Evolutionary conservation across 2,329 filamentous ascomycete species (phyloP).

Genomic region (Sporothrix dimorphospora): DNA sequence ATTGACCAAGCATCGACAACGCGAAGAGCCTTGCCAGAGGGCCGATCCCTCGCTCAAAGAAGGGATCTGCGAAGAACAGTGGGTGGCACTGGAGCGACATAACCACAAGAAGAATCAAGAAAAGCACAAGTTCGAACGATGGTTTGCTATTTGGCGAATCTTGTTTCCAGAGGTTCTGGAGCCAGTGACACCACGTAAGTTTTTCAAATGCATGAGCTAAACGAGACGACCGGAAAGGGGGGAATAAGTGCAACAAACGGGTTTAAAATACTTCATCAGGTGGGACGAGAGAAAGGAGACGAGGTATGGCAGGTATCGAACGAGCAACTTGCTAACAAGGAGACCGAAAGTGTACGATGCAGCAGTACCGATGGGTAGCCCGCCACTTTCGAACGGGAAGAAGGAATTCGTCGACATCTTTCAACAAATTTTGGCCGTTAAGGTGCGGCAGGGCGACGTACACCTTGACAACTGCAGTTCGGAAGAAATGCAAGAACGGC

Average conservation of each 20-base stretch:
- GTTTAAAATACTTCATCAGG: too few relatives aligned
- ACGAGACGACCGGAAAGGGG: background rate
- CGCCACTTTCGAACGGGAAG: background rate
- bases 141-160: conserved; percentile 40
- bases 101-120: conserved; percentile 39
- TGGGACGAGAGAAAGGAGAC: background rate
- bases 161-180: conserved; percentile 34
- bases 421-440: background rate
- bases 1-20: conserved; percentile 35
- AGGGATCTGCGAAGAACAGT: conserved; percentile 37
- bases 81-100: conserved; percentile 37
- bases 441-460: background rate
- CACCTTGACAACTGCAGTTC: background rate
- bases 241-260: background rate
- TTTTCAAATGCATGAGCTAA: background rate
- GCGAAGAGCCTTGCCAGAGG: conserved; percentile 33
- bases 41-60: conserved; percentile 36
- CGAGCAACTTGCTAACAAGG: background rate
- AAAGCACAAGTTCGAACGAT: conserved; percentile 38
- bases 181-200: conserved; percentile 38
- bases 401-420: background rate
- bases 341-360: background rate
- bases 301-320: background rate
- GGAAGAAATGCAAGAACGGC: background rate
- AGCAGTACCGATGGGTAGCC: background rate